Percentiles rank a stretch among this genome's conserved stretches.
These are phyloP conservation scores for Phaeosphaeriaceae sp. DNA, from an alignment of 2,329 filamentous ascomycete genomes.

Conservation along the genomic window DNA sequence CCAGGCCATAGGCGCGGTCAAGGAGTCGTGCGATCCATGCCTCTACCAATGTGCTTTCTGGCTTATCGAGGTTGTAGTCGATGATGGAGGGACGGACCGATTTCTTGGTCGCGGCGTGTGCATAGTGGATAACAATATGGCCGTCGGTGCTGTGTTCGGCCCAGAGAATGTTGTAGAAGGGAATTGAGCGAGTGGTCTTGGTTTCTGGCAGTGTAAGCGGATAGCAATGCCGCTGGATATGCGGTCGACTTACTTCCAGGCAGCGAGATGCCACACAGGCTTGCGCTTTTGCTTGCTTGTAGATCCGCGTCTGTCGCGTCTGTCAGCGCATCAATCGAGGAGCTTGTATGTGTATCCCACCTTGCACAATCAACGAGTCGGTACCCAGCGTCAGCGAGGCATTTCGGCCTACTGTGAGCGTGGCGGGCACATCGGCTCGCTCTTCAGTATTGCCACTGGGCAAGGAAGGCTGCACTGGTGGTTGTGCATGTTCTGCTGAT, in stretches of 20 bases:
- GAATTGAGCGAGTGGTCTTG: constrained; percentile 66
- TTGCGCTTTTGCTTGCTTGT: constrained; percentile 55
- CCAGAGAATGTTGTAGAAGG: constrained; percentile 86
- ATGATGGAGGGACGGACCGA: constrained; percentile 67
- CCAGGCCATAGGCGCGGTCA: constrained; percentile 71
- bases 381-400: constrained; percentile 67
- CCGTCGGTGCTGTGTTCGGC: constrained; percentile 67
- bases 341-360: constrained; percentile 46
- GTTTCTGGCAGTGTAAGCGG: constrained; percentile 43
- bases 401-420: constrained; percentile 63
- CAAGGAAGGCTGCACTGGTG: too few relatives aligned
- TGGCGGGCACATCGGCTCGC: constrained; percentile 37
- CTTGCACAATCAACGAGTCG: constrained; percentile 66
- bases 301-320: constrained; percentile 59
- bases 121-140: constrained; percentile 75
- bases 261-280: constrained; percentile 63
- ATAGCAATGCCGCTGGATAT: neutral
- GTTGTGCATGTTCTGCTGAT: neutral
- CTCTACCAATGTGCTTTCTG: constrained; percentile 57
- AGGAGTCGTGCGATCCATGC: constrained; percentile 72
- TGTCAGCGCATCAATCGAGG: constrained; percentile 9
- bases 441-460: neutral
- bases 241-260: constrained; percentile 53
- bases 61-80: constrained; percentile 65
- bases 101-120: constrained; percentile 62